phyloP scores from a whole-genome alignment of 768 basidiomycete genomes.

The Russula ochroleuca region DNA sequence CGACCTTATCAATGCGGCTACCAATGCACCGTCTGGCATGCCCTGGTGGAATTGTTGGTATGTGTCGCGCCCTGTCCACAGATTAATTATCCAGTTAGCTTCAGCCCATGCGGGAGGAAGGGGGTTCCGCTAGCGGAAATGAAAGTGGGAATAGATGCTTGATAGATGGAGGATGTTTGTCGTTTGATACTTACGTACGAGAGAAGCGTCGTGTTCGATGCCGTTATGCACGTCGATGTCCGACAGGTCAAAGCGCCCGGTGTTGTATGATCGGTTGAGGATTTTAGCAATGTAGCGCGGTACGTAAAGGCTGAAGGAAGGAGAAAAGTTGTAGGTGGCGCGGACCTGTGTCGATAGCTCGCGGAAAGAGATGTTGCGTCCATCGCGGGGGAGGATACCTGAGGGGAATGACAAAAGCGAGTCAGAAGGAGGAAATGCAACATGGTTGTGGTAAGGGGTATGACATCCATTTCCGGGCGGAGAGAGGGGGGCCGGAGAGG shows the following conservation, averaged over 20 bases:
- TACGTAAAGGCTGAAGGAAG: slow-evolving; percentile 64
- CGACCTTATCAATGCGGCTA: slow-evolving; percentile 52
- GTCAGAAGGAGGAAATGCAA: not conserved
- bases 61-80: slow-evolving; percentile 49
- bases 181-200: slow-evolving; percentile 45
- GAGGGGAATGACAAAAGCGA: not conserved
- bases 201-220: slow-evolving; percentile 66
- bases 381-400: slow-evolving; percentile 47
- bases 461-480: not conserved
- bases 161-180: not conserved
- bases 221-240: slow-evolving; percentile 73
- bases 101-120: not conserved
- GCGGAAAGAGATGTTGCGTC: slow-evolving; percentile 63
- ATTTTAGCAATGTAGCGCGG: slow-evolving; percentile 56
- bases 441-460: not conserved
- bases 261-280: slow-evolving; percentile 51
- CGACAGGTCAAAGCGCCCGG: slow-evolving; percentile 56
- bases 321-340: slow-evolving; percentile 62
- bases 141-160: too few species aligned
- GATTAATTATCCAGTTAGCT: not conserved
- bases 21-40: slow-evolving; percentile 42
- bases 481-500: not conserved
- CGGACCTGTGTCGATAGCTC: slow-evolving; percentile 44
- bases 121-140: too few species aligned
- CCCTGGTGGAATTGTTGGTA: slow-evolving; percentile 49